phyloP scores from a whole-genome alignment of 169 alveolate genomes.

The Theileria luwenshuni region DNA sequence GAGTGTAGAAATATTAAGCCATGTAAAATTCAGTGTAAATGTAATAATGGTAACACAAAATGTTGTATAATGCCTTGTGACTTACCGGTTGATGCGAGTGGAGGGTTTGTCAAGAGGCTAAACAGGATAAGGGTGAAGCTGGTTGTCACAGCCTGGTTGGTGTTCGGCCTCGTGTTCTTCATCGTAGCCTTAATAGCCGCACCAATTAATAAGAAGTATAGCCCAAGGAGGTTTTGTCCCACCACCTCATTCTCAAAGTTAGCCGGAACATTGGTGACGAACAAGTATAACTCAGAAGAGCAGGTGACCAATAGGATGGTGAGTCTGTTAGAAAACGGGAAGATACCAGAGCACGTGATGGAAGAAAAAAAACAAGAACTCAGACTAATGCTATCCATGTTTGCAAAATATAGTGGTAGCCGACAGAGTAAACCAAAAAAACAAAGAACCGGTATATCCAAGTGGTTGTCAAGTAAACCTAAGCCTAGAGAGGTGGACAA shows the following conservation, averaged over 20 bases:
- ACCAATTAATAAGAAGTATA: neutral
- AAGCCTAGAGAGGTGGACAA: neutral
- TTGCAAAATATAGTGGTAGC: no score
- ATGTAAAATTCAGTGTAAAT: neutral
- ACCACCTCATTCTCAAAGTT: neutral
- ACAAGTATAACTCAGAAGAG: neutral
- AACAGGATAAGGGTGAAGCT: constrained; percentile 2
- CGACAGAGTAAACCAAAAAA: no score
- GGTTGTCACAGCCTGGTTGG: neutral
- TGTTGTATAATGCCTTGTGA: neutral
- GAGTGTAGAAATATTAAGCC: neutral
- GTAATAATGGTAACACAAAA: no score
- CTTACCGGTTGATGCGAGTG: neutral
- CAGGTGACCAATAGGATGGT: neutral
- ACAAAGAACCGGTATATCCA: neutral
- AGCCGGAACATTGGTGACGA: neutral
- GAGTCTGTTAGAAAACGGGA: neutral
- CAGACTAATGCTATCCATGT: no score
- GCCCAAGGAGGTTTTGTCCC: neutral
- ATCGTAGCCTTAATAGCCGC: neutral
- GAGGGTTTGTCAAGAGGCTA: neutral
- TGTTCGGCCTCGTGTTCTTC: constrained; percentile 2
- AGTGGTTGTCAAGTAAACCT: neutral
- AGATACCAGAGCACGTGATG: neutral
- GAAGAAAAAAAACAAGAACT: no score